phyloP scores from a whole-genome alignment of 2,329 filamentous ascomycete species.

The Colletotrichum spinosum region DNA sequence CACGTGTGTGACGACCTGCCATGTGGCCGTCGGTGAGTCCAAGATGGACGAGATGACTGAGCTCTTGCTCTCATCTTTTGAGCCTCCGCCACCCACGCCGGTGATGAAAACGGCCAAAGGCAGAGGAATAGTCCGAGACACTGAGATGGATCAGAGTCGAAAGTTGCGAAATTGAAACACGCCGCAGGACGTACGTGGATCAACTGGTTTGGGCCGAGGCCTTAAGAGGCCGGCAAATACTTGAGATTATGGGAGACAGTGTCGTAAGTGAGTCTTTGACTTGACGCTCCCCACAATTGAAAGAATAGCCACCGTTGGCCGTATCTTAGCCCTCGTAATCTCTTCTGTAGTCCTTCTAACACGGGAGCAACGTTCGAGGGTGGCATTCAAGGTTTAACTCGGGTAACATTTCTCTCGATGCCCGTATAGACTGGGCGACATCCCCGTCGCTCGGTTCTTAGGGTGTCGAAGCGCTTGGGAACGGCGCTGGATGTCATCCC shows the following conservation, averaged over 20 bases:
- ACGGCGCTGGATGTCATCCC: slow-evolving; percentile 34
- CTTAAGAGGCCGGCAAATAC: no score
- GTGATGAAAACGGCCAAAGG: slow-evolving; percentile 47
- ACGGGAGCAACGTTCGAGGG: slow-evolving; percentile 40
- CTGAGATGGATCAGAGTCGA: slow-evolving; percentile 37
- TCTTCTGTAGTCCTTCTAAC: slow-evolving; percentile 3
- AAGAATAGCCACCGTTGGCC: slow-evolving; percentile 21
- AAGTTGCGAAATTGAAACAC: slow-evolving; percentile 39
- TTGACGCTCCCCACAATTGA: slow-evolving; percentile 44
- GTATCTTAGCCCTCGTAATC: not conserved
- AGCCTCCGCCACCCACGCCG: slow-evolving; percentile 43
- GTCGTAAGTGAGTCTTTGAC: slow-evolving; percentile 41
- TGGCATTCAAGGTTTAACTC: slow-evolving; percentile 38
- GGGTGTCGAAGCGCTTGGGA: slow-evolving; percentile 29
- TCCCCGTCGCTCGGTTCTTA: slow-evolving; percentile 45
- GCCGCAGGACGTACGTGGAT: not conserved
- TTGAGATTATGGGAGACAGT: no score
- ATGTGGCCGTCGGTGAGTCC: slow-evolving; percentile 47
- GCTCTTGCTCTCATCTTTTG: slow-evolving; percentile 42
- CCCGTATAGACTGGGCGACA: slow-evolving; percentile 51
- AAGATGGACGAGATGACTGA: slow-evolving; percentile 40
- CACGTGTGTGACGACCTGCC: slow-evolving; percentile 50
- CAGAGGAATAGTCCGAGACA: slow-evolving; percentile 46
- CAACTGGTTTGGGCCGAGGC: not conserved
- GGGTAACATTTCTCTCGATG: slow-evolving; percentile 48